These are phyloP conservation scores for Colletotrichum sublineola DNA, from an alignment of 2,329 filamentous ascomycete species.

Conservation along the genomic window DNA sequence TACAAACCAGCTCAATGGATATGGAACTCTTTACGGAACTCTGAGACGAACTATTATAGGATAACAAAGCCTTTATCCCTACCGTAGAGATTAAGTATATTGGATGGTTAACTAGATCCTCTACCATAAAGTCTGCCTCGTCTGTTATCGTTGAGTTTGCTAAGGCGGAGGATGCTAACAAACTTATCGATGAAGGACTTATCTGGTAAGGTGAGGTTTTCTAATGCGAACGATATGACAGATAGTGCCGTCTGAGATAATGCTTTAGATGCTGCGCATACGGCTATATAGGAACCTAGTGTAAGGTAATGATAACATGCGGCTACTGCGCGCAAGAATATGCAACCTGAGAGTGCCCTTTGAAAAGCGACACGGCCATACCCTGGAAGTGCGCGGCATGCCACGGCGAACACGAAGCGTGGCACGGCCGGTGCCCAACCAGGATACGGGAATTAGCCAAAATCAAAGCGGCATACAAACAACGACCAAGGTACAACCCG, in stretches of 20 bases:
- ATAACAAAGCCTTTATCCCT: conserved; percentile 16
- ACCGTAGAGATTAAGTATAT: conserved; percentile 26
- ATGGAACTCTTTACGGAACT: conserved; percentile 4
- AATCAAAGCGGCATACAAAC: conserved; percentile 18
- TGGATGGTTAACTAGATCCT: conserved; percentile 12
- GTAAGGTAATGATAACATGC: not conserved
- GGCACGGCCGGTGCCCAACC: conserved; percentile 7
- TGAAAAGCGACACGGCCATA: not conserved
- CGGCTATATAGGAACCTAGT: conserved; percentile 38
- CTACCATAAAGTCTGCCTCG: not conserved
- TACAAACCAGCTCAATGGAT: conserved; percentile 18
- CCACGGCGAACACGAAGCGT: conserved; percentile 2
- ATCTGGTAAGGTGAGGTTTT: conserved; percentile 16
- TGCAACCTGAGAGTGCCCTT: conserved; percentile 11
- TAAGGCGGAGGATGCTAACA: conserved; percentile 8
- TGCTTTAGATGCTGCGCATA: conserved; percentile 32
- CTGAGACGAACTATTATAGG: conserved; percentile 9
- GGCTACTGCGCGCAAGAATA: conserved; percentile 31
- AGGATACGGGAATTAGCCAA: conserved; percentile 13
- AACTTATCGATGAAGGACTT: conserved; percentile 13
- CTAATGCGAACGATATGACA: conserved; percentile 24
- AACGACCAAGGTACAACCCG: conserved; percentile 17
- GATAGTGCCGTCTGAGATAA: conserved; percentile 29
- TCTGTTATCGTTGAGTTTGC: conserved; percentile 9
- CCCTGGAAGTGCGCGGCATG: conserved; percentile 7